Evolutionary conservation across 352 stramenopile genomes (phyloP).

Genomic region (Phytophthora idaei): DNA sequence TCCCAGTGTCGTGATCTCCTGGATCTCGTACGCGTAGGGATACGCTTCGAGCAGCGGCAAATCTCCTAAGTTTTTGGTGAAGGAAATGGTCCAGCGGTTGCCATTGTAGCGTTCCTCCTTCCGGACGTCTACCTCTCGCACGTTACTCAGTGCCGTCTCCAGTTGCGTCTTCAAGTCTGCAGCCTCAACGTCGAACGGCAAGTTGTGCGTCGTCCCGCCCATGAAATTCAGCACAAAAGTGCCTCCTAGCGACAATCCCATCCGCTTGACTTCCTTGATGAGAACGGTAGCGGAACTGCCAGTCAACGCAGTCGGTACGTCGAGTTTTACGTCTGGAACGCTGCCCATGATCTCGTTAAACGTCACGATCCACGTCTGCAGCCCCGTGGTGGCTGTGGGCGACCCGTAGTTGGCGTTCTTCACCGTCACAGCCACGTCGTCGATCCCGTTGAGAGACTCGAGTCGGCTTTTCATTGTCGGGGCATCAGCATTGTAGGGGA

Average conservation of each 20-base stretch:
- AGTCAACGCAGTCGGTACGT: constrained; percentile 53
- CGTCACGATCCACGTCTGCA: constrained; percentile 87
- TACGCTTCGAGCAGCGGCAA: constrained; percentile 88
- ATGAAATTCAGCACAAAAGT: constrained; percentile 95
- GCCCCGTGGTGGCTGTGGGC: constrained; percentile 26
- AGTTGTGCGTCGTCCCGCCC: constrained; percentile 89
- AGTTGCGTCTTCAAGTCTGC: constrained; percentile 85
- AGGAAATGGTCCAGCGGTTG: constrained; percentile 95
- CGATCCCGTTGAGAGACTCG: constrained; percentile 77
- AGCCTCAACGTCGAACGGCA: constrained; percentile 92
- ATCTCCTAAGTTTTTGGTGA: constrained; percentile 96
- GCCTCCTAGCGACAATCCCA: constrained; percentile 85
- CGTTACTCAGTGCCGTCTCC: constrained; percentile 58
- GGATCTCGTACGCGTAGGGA: constrained; percentile 92
- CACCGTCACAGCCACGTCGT: constrained; percentile 69
- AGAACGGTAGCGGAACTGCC: constrained; percentile 63
- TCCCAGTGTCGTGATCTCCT: constrained; percentile 91
- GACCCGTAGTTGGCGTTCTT: constrained; percentile 56
- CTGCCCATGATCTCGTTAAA: constrained; percentile 94
- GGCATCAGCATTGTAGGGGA: constrained; percentile 45
- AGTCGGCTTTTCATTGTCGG: constrained; percentile 64
- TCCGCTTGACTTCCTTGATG: constrained; percentile 74
- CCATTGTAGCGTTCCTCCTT: constrained; percentile 79
- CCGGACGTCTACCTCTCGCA: constrained; percentile 73
- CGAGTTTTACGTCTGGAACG: constrained; percentile 81